These are phyloP conservation scores for Tylopilus orsonianus DNA, from an alignment of 1,284 basidiomycete species.

Conservation along the genomic window DNA sequence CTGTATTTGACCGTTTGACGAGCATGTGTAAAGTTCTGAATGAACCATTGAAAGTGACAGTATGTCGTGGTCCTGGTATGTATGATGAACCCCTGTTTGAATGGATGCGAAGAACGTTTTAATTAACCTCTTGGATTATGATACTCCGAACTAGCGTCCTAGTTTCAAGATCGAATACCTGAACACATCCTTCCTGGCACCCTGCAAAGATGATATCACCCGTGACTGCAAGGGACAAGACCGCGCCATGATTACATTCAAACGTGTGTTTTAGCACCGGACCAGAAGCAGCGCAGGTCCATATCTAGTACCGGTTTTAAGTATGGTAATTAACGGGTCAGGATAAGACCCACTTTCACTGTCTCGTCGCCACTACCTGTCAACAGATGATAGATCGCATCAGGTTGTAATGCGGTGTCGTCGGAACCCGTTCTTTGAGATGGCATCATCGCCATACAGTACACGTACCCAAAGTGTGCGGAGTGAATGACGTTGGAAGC, in stretches of 20 bases:
- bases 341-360: slow-evolving; percentile 61
- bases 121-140: slow-evolving; percentile 73
- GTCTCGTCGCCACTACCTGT: slow-evolving; percentile 89
- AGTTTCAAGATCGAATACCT: slow-evolving; percentile 90
- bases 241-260: slow-evolving; percentile 63
- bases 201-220: slow-evolving; percentile 89
- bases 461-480: slow-evolving; percentile 94
- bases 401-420: slow-evolving; percentile 32
- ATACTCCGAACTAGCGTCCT: slow-evolving; percentile 83
- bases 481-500: slow-evolving; percentile 75
- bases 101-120: background rate
- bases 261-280: slow-evolving; percentile 60
- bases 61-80: slow-evolving; percentile 66
- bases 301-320: slow-evolving; percentile 52
- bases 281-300: slow-evolving; percentile 57
- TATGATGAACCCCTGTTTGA: background rate
- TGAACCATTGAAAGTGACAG: slow-evolving; percentile 75
- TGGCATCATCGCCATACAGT: slow-evolving; percentile 73
- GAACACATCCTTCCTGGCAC: slow-evolving; percentile 91
- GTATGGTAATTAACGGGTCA: background rate
- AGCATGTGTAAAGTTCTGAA: slow-evolving; percentile 80
- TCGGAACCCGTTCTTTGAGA: slow-evolving; percentile 39
- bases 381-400: slow-evolving; percentile 54
- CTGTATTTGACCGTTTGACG: slow-evolving; percentile 80
- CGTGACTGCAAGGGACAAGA: slow-evolving; percentile 76